These are phyloP conservation scores for Colletotrichum liaoningense DNA, from an alignment of 2,329 filamentous ascomycete genomes.

Conservation along the genomic window DNA sequence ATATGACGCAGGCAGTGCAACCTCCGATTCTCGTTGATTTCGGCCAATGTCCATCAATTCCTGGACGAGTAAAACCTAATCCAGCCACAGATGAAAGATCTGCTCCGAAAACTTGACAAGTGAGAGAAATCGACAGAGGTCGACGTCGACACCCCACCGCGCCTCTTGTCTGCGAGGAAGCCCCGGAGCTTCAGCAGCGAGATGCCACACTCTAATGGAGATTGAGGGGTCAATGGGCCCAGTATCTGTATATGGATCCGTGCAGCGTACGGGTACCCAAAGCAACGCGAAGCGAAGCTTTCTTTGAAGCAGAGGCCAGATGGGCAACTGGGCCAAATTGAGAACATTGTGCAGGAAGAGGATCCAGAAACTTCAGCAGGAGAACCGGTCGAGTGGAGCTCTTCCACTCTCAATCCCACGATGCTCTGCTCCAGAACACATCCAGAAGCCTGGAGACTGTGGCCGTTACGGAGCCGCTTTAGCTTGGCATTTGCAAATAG, in stretches of 20 bases:
- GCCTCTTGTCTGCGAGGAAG: neutral
- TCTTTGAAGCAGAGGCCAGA: conserved; percentile 15
- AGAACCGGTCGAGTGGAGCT: conserved; percentile 1
- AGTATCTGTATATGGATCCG: neutral
- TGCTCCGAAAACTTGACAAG: neutral
- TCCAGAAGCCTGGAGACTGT: conserved; percentile 32
- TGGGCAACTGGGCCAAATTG: conserved; percentile 9
- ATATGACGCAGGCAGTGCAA: conserved; percentile 30
- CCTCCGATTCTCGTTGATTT: conserved; percentile 7
- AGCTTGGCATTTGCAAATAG: conserved; percentile 34
- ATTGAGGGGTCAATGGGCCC: conserved; percentile 8
- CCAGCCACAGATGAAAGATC: conserved; percentile 20
- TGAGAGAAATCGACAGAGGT: conserved; percentile 6
- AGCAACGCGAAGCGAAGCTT: conserved; percentile 8
- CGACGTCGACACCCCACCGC: conserved; percentile 17
- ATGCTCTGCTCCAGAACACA: conserved; percentile 28
- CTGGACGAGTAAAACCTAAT: conserved; percentile 8
- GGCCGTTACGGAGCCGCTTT: conserved; percentile 11
- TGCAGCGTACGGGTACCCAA: neutral
- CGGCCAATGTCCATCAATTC: conserved; percentile 27
- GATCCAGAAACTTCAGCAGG: conserved; percentile 24
- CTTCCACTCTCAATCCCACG: conserved; percentile 11
- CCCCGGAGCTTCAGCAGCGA: conserved; percentile 2
- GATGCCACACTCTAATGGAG: conserved; percentile 1
- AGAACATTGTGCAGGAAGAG: conserved; percentile 19